Evolutionary conservation across 2,329 filamentous ascomycete genomes (phyloP).

Genomic region (Exophiala calicioides): DNA sequence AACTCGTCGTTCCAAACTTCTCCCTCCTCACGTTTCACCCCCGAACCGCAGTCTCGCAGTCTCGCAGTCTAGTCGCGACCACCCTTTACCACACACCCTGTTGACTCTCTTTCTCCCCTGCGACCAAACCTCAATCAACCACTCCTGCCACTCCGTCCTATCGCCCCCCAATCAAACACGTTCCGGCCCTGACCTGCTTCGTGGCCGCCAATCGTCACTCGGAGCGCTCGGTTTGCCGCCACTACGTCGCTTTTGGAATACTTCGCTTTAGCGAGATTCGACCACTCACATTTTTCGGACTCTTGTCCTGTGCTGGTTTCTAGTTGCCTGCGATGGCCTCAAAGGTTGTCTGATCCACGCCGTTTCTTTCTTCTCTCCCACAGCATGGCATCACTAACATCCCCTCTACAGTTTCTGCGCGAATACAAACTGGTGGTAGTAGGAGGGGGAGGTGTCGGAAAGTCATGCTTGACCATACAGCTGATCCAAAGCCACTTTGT

Average conservation of each 20-base stretch:
- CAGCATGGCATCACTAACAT: slow-evolving; percentile 38
- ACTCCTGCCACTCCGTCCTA: slow-evolving; percentile 16
- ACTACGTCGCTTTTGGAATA: slow-evolving; percentile 18
- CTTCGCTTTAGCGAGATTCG: slow-evolving; percentile 21
- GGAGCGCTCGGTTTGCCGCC: slow-evolving; percentile 12
- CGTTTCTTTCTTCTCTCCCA: slow-evolving; percentile 5
- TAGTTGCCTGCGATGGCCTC: slow-evolving; percentile 37
- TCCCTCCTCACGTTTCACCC: slow-evolving; percentile 18
- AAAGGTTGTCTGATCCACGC: slow-evolving; percentile 39
- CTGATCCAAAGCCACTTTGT: slow-evolving; percentile 96
- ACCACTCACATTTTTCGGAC: slow-evolving; percentile 5
- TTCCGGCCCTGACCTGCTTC: too few relatives aligned
- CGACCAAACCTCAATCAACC: too few relatives aligned
- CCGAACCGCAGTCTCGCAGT: too few relatives aligned
- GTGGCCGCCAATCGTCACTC: slow-evolving; percentile 7
- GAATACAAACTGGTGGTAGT: slow-evolving; percentile 97
- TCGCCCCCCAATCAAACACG: too few relatives aligned
- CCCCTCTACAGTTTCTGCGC: slow-evolving; percentile 67
- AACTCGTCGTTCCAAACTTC: slow-evolving; percentile 15
- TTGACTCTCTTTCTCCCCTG: slow-evolving; percentile 6
- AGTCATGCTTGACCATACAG: slow-evolving; percentile 98
- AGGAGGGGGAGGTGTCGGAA: slow-evolving; percentile 96
- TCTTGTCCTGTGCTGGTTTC: slow-evolving; percentile 2
- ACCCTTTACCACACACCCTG: too few relatives aligned
- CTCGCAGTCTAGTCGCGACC: too few relatives aligned